Base-by-base conservation (phyloP, 2,329 filamentous ascomycete species). In the Aureobasidium leucospermi region DNA sequence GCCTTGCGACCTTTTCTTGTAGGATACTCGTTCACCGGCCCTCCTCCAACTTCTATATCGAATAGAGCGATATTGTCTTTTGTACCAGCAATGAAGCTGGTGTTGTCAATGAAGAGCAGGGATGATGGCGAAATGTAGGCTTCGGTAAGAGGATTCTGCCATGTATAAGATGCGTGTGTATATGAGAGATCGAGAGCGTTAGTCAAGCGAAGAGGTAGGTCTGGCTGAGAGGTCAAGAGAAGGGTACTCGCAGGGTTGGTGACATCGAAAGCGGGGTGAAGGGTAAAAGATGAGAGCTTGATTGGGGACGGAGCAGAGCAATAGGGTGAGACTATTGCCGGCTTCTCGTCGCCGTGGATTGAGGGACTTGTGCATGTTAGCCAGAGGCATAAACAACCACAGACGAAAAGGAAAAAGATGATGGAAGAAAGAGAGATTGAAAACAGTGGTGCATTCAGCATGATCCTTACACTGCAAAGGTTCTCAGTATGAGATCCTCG, bases 71-170 rank as follows among this genome's bases (percentile, higher is more conserved):
- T 77, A 10, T 75, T 65, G 61, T 79, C 79, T 41, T 79, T 74
- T 2, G 75, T 75, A n/a, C 83, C 84, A 4, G 82, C 81, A 53
- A 86, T 70, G 69, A 87, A 86, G 60, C 73, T 71, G 0, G 73
- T 73, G 9, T 80, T 79, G 8, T 75, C 69, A 4, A 72, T 66
- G 67, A 83, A 86, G n/a, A 76, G 65, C 3, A 87, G 75, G 31
- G 79, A 81, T 64, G 81, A 74, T 0, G 83, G 80, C 1, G 78
- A 74, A 36, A 79, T 79, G 65, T 81, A 81, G 11, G 74, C 77
- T 70, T 87, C 84, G 2, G 81, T 85, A 23, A 75, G 78, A 5
- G 75, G 71, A 61, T 80, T 75, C 53, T 84, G 71, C 42, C 84
- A 71, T 3, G 79, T 80, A 68, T 86, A 87, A 11, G 74, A 77